Base-by-base conservation (phyloP, 2,329 filamentous ascomycete species). In the Coniochaeta prunicola region DNA sequence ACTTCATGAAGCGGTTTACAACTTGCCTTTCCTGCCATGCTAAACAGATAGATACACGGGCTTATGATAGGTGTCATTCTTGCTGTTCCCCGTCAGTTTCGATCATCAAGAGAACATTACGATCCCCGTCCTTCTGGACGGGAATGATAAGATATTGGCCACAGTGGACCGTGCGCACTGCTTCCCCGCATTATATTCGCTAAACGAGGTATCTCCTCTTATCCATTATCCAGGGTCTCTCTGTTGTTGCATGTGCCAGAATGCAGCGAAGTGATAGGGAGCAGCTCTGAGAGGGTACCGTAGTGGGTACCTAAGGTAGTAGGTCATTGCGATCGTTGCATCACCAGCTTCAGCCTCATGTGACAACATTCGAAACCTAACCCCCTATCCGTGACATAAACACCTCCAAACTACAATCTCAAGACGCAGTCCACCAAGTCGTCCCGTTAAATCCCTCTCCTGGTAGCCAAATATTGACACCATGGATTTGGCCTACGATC, bases 401-500 rank as follows among this genome's bases (percentile, higher is more conserved):
- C 33, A 15, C 21, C 40, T 5, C 40, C 40, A 42, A 26, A n/a
- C n/a, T n/a, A n/a, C n/a, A n/a, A n/a, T n/a, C 36, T 4, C 36
- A 38, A n/a, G n/a, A n/a, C n/a, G n/a, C n/a, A n/a, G n/a, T n/a
- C 17, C 17, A n/a, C 36, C 9, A n/a, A 5, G 36, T n/a, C 36
- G 36, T n/a, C 15, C 17, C 2, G 10, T 38, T 12, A 38, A 38
- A n/a, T 50, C n/a, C n/a, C n/a, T n/a, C 45, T 17, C 15, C 24
- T 50, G 45, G 21, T 50, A 50, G 26, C 21, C 2, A 21, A 10
- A 24, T 13, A 28, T 12, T 42, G 21, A 21, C 57, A 68, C 64
- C 64, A 97, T 99, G 94, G 94, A 99, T 83, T 81, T 96, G 69
- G 92, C 92, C 50, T 99, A 97, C 82, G 94, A 99, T 70, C 92